Percentiles rank a stretch among this genome's conserved stretches.
Evolutionary conservation across 257 asterid species (phyloP).

Genomic region (Coffea canephora): DNA sequence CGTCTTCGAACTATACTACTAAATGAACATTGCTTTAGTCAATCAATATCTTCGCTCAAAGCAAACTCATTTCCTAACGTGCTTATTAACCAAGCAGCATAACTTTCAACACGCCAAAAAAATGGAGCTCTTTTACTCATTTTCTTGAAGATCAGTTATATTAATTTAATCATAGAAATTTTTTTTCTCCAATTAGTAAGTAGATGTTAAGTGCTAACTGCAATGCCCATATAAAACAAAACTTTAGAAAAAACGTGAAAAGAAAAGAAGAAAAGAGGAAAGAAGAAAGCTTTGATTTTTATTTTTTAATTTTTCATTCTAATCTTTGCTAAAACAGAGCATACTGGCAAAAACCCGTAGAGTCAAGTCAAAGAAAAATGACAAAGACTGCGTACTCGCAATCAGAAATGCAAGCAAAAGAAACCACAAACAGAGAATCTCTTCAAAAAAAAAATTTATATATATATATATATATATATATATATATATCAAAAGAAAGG

Average conservation of each 20-base stretch:
- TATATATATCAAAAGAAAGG: neutral
- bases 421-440: neutral
- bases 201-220: neutral
- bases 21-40: neutral
- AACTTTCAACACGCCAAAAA: neutral
- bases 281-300: neutral
- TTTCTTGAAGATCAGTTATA: neutral
- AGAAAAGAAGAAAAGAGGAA: neutral
- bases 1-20: neutral
- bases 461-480: neutral
- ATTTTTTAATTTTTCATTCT: neutral
- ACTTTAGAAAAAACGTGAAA: neutral
- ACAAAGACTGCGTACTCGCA: conserved; percentile 9
- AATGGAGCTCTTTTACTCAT: neutral
- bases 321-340: neutral
- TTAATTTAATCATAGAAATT: neutral
- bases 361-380: neutral
- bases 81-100: neutral
- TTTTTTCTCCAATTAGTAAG: neutral
- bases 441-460: no score
- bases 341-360: neutral
- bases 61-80: neutral
- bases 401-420: conserved; percentile 3
- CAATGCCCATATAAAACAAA: neutral
- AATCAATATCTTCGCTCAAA: neutral